phyloP scores from a whole-genome alignment of 1,284 basidiomycete species.

The Volvariella volvacea region DNA sequence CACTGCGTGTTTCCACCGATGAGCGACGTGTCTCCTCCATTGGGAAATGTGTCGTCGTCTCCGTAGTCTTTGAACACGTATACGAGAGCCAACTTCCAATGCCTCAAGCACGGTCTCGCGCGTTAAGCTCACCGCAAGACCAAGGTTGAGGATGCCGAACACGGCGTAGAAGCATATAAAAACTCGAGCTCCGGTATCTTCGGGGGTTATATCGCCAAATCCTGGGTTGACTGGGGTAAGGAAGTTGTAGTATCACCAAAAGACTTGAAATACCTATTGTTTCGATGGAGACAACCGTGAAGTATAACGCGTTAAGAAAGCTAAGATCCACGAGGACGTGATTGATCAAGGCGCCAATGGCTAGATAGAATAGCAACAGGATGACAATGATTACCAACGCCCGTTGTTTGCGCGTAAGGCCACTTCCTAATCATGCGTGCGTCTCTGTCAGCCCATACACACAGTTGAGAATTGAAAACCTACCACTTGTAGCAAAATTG shows the following conservation, averaged over 20 bases:
- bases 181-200: slow-evolving; percentile 38
- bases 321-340: slow-evolving; percentile 50
- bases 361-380: slow-evolving; percentile 66
- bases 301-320: slow-evolving; percentile 68
- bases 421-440: slow-evolving; percentile 45
- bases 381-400: slow-evolving; percentile 76
- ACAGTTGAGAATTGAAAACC: slow-evolving; percentile 12
- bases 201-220: slow-evolving; percentile 71
- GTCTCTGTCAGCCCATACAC: neutral
- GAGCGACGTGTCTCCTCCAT: slow-evolving; percentile 28
- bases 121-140: slow-evolving; percentile 58
- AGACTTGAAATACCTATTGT: slow-evolving; percentile 44
- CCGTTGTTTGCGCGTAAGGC: slow-evolving; percentile 75
- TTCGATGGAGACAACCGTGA: slow-evolving; percentile 64
- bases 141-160: slow-evolving; percentile 57
- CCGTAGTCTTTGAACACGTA: slow-evolving; percentile 36
- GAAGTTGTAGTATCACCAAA: neutral
- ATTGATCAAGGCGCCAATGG: slow-evolving; percentile 57
- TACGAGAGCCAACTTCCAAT: slow-evolving; percentile 54
- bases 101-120: slow-evolving; percentile 70
- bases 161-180: slow-evolving; percentile 54
- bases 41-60: slow-evolving; percentile 28
- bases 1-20: slow-evolving; percentile 51
- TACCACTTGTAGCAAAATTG: slow-evolving; percentile 65
- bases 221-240: slow-evolving; percentile 22